Evolutionary conservation across 2,329 filamentous ascomycete species (phyloP).

Genomic region (Colletotrichum cordylinicola): DNA sequence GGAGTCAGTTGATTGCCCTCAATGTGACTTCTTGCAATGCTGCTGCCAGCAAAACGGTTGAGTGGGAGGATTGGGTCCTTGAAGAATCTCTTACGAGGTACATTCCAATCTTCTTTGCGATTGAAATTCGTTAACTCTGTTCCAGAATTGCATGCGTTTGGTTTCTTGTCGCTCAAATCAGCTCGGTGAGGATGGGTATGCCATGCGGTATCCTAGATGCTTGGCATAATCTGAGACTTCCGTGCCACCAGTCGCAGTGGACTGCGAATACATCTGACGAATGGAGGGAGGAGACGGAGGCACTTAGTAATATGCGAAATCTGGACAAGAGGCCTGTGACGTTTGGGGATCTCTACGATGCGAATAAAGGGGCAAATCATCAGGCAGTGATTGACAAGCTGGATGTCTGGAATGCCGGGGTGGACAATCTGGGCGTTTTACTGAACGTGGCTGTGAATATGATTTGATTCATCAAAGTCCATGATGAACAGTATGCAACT

Average conservation of each 20-base stretch:
- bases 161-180: constrained; percentile 12
- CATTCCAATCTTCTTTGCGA: not conserved
- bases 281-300: constrained; percentile 1
- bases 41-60: not conserved
- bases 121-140: not conserved
- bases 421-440: constrained; percentile 9
- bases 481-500: not conserved
- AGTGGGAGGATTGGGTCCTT: constrained; percentile 13
- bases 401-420: constrained; percentile 11
- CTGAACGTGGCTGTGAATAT: not conserved
- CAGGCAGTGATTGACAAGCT: not conserved
- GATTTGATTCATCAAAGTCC: not conserved
- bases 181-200: not conserved
- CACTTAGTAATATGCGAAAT: not conserved
- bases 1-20: not conserved
- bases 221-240: not conserved
- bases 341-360: not conserved
- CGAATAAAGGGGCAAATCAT: not conserved
- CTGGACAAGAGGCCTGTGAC: not conserved
- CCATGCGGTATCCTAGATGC: not conserved
- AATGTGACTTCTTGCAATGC: not conserved
- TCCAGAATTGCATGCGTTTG: not conserved
- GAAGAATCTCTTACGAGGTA: constrained; percentile 9
- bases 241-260: constrained; percentile 8
- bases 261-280: not conserved